Conservation (phyloP, 495 filamentous ascomycete genomes). For the Bacidia gigantensis region DNA sequence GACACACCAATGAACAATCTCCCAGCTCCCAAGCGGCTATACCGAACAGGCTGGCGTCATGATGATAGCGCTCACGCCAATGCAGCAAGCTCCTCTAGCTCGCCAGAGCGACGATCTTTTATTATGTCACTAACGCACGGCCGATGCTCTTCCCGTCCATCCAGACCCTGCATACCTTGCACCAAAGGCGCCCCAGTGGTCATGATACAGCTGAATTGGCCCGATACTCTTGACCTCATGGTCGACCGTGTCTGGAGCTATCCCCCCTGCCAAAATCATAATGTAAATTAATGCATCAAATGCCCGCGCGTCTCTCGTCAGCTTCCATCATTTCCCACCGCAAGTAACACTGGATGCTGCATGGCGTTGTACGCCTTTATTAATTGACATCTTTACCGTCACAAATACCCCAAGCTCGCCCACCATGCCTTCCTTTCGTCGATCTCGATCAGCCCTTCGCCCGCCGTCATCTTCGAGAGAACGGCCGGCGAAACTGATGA, state of each 20-base stretch:
- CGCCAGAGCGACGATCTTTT: background rate
- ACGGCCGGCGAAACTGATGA: conserved; percentile 8
- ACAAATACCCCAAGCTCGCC: background rate
- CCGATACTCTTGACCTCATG: background rate
- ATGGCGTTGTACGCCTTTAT: too few species aligned
- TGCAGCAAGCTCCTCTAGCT: background rate
- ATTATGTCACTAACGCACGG: background rate
- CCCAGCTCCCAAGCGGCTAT: background rate
- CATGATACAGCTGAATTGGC: background rate
- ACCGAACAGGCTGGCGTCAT: background rate
- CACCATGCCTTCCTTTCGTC: conserved; percentile 8
- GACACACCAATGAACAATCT: background rate
- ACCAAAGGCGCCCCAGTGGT: background rate
- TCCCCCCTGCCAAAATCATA: background rate
- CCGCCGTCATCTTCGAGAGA: conserved; percentile 2
- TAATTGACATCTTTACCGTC: too few species aligned
- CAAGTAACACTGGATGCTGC: too few species aligned
- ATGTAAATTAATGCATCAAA: background rate
- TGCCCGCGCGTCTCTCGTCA: too few species aligned
- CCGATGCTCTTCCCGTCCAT: background rate
- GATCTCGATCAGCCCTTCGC: conserved; percentile 5
- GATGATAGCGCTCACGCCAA: too few species aligned
- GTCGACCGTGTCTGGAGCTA: background rate
- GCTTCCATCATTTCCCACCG: too few species aligned
- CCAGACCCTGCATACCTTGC: background rate